These are phyloP conservation scores for Penicillium sp. DNA, from an alignment of 2,329 filamentous ascomycete species.

Conservation along the genomic window DNA sequence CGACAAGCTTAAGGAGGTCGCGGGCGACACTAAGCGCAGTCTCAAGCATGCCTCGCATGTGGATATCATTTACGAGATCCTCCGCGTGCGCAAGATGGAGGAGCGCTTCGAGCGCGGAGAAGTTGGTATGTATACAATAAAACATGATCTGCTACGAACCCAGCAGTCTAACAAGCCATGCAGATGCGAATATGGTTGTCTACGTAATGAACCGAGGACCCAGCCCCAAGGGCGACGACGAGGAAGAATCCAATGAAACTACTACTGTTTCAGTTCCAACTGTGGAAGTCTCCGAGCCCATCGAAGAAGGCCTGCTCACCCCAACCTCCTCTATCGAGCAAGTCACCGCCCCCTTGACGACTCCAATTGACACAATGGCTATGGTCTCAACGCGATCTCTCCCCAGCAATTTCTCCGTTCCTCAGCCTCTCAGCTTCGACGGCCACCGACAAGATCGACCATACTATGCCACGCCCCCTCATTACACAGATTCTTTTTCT, in stretches of 20 bases:
- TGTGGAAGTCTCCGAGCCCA: slow-evolving; percentile 33
- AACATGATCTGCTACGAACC: neutral
- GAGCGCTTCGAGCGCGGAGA: slow-evolving; percentile 47
- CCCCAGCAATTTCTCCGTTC: slow-evolving; percentile 36
- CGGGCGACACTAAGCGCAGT: slow-evolving; percentile 44
- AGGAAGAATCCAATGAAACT: slow-evolving; percentile 35
- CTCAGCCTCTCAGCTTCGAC: slow-evolving; percentile 36
- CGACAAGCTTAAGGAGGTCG: slow-evolving; percentile 46
- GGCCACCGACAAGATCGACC: slow-evolving; percentile 32
- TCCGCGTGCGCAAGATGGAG: slow-evolving; percentile 45
- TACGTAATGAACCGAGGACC: slow-evolving; percentile 45
- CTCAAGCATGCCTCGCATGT: slow-evolving; percentile 41
- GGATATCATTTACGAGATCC: slow-evolving; percentile 47
- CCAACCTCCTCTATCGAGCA: slow-evolving; percentile 34
- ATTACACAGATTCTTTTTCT: slow-evolving; percentile 37
- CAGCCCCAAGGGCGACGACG: slow-evolving; percentile 38
- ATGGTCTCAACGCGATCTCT: slow-evolving; percentile 26
- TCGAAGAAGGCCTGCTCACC: slow-evolving; percentile 33
- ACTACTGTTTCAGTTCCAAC: slow-evolving; percentile 9
- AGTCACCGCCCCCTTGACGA: slow-evolving; percentile 26
- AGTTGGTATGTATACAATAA: slow-evolving; percentile 38
- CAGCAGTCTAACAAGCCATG: neutral
- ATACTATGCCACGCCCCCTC: slow-evolving; percentile 33
- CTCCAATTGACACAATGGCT: slow-evolving; percentile 31
- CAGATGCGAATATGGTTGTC: slow-evolving; percentile 42